These are phyloP conservation scores for Saturnispora gosingensis DNA, from an alignment of 805 yeast species.

Conservation along the genomic window DNA sequence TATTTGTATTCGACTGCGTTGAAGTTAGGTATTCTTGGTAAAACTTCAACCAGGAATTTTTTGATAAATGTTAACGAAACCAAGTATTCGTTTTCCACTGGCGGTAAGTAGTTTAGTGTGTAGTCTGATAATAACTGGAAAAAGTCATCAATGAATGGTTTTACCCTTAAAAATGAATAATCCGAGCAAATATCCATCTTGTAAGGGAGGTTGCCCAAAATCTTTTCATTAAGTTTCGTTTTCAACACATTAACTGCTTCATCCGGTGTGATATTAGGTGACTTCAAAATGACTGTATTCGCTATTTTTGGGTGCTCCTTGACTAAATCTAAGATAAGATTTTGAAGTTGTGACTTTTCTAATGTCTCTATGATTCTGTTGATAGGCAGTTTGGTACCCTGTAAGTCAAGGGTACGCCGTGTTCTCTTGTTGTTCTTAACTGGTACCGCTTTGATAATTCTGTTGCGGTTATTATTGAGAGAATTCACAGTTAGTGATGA, in stretches of 20 bases:
- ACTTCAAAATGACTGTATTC: constrained; percentile 37
- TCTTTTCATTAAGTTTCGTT: constrained; percentile 32
- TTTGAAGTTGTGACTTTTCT: constrained; percentile 46
- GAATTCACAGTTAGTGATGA: not conserved
- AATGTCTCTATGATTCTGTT: constrained; percentile 59
- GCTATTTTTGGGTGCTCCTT: constrained; percentile 54
- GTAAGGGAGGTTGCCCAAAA: constrained; percentile 54
- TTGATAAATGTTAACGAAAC: constrained; percentile 55
- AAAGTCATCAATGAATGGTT: constrained; percentile 59
- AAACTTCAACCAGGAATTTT: constrained; percentile 43
- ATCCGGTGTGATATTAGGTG: constrained; percentile 51
- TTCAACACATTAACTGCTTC: constrained; percentile 43
- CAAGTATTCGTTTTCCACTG: constrained; percentile 46
- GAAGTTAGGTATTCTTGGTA: constrained; percentile 62
- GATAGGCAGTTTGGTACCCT: constrained; percentile 55
- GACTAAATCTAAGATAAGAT: constrained; percentile 43
- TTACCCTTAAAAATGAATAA: constrained; percentile 67
- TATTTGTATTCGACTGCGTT: constrained; percentile 45
- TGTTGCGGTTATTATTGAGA: not conserved
- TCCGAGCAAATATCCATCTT: constrained; percentile 66
- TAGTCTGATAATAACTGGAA: constrained; percentile 65
- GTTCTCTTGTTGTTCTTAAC: constrained; percentile 26
- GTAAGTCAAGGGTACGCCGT: constrained; percentile 27
- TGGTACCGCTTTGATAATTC: not conserved
- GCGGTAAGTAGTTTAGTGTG: constrained; percentile 63